Percentiles rank a stretch among this genome's conserved stretches.
Conservation (phyloP, 371 early-diverging fungal genomes). For the Mortierella sp. region DNA sequence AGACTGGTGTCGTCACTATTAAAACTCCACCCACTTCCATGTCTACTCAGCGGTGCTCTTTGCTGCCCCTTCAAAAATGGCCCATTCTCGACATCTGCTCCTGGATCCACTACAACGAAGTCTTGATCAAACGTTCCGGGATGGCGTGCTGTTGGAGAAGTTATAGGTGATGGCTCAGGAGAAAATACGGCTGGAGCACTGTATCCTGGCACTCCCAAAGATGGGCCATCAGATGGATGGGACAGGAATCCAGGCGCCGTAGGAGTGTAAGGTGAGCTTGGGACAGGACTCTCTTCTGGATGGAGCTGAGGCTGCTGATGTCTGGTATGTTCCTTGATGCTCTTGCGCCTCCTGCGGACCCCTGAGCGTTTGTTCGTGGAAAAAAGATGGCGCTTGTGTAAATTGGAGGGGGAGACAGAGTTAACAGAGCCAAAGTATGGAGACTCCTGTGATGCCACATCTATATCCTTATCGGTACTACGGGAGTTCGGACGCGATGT, state of each 20-base stretch:
- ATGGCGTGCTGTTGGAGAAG: slow-evolving; percentile 25
- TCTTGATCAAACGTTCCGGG: slow-evolving; percentile 22
- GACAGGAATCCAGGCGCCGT: slow-evolving; percentile 22
- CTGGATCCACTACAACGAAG: background rate
- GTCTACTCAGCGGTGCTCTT: slow-evolving; percentile 29
- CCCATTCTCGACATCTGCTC: background rate
- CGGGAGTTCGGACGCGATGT: slow-evolving; percentile 12
- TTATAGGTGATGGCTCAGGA: slow-evolving; percentile 32
- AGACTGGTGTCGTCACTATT: slow-evolving; percentile 46
- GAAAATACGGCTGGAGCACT: slow-evolving; percentile 18
- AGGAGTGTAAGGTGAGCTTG: slow-evolving; percentile 32
- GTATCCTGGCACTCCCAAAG: slow-evolving; percentile 2
- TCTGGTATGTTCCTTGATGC: slow-evolving; percentile 28
- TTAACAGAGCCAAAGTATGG: slow-evolving; percentile 21
- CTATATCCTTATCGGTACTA: slow-evolving; percentile 2
- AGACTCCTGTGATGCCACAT: slow-evolving; percentile 19
- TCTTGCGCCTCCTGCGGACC: slow-evolving; percentile 39
- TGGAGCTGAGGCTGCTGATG: slow-evolving; percentile 4
- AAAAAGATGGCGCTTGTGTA: slow-evolving; percentile 38
- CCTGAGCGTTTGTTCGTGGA: slow-evolving; percentile 44
- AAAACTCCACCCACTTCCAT: slow-evolving; percentile 51
- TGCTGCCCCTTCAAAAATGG: slow-evolving; percentile 3
- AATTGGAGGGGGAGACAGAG: slow-evolving; percentile 25
- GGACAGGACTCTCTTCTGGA: slow-evolving; percentile 27
- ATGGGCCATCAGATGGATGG: slow-evolving; percentile 4